A percentile compares a stretch with the other conserved stretches of the same genome.
phyloP scores from a whole-genome alignment of 2,329 filamentous ascomycete genomes.

The Scorias spongiosa region DNA sequence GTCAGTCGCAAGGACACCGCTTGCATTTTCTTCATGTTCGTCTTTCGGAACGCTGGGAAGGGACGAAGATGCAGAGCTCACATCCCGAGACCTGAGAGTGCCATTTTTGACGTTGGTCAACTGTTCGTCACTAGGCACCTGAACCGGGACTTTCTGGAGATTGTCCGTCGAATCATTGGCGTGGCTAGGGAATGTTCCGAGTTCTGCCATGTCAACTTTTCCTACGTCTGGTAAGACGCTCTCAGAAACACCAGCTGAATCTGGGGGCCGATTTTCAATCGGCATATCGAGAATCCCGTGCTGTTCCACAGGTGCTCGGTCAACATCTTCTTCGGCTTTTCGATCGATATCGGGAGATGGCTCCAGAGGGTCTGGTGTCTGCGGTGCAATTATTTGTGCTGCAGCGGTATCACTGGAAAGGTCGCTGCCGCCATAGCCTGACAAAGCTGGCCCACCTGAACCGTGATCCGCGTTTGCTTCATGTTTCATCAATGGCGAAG shows the following conservation, averaged over 20 bases:
- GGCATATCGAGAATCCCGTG: constrained; percentile 12
- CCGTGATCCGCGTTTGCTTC: constrained; percentile 1
- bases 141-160: constrained; percentile 13
- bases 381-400: constrained; percentile 5
- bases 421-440: too few relatives aligned
- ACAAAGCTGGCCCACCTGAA: too few relatives aligned
- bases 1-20: background rate
- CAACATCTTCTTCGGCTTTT: constrained; percentile 13
- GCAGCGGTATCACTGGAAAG: too few relatives aligned
- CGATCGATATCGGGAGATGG: constrained; percentile 2
- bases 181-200: constrained; percentile 21
- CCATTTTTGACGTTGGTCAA: constrained; percentile 1
- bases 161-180: constrained; percentile 20
- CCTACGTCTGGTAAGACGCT: constrained; percentile 8
- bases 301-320: constrained; percentile 25
- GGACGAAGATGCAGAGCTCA: constrained; percentile 4
- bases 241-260: constrained; percentile 8
- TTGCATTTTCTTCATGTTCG: constrained; percentile 4
- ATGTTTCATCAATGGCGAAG: constrained; percentile 1
- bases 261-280: constrained; percentile 14
- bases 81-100: background rate
- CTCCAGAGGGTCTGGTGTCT: constrained; percentile 9
- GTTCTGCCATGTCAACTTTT: constrained; percentile 16
- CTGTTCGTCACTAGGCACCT: constrained; percentile 12
- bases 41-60: constrained; percentile 16